Base-by-base conservation (phyloP, 192 early-diverging fungal species). In the Coemansia sp. region DNA sequence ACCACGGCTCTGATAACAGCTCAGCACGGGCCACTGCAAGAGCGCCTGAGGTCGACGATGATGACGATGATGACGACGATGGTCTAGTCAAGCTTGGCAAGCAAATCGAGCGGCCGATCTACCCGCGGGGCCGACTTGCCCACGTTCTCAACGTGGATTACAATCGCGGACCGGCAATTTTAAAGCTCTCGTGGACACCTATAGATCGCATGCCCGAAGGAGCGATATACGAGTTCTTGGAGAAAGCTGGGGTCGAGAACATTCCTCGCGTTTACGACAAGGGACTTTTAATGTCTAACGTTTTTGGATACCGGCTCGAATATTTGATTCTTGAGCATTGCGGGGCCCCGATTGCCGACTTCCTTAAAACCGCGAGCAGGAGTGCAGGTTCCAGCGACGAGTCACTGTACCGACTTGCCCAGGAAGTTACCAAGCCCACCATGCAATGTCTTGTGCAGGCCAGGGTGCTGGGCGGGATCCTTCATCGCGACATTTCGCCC, bases 401-500 rank as follows among this genome's bases (percentile, higher is more conserved):
- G 10, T 2, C 14, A 4, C 41, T 6, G 41, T 6, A 10, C 23
- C 13, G 13, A 10, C 23, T 11, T 13, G 41, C 26, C 23, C 4
- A 8, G 11, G 8, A 13, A 0, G 9, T 43, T 19, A 9, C 33
- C 1, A 38, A 32, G 5, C 1, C 17, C 8, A 35, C 38, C 27
- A 0, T 41, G 3, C n/a, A 7, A 0, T 39, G 26, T 10, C 43
- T 54, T 17, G 19, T 35, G 5, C 42, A 34, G 18, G 60, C 60
- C 2, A 2, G 14, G 0, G 26, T 7, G 17, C 10, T 2, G 2
- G 43, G 51, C 1, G 48, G 53, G 10, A 48, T 64, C 6, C 38
- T 68, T 1, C 65, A 68, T 9, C 49, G 58, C 0, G 66, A 61
- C 27, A 48, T 68, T 8, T 68, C 54, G 2, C 17, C 54, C 3